Base-by-base conservation (phyloP, 805 yeast genomes). In the Yueomyces sinensis region DNA sequence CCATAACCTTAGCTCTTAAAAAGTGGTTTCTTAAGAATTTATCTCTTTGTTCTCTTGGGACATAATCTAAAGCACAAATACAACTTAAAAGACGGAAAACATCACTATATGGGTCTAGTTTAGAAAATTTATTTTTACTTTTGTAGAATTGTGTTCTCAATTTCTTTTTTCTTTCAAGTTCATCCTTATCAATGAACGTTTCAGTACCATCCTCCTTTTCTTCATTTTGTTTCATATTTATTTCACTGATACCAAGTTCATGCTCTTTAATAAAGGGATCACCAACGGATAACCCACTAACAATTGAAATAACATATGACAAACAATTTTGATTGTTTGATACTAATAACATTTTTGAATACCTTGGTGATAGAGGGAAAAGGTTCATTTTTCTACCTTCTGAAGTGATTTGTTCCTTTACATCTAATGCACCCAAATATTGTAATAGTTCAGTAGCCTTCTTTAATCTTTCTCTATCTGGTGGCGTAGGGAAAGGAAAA, bases 401-500 rank as follows among this genome's bases (percentile, higher is more conserved):
- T 0, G 72, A 76, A 0, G 97, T 86, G 22, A 91, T 68, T 5
- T 52, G 54, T 19, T 64, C 74, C 2, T 67, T 62, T 9, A 57
- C 55, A 27, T 59, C 60, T 40, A 91, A 58, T 0, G 97, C 98
- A 9, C 95, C 95, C 22, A 91, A 56, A 42, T 72, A 70, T 30
- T 71, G 67, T 37, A 91, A 63, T 13, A 84, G 50, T 37, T 66
- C 68, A 41, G 83, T 77, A 0, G 95, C 93, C 36, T 67, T 72
- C 2, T 53, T 55, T 29, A 91, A 60, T 24, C 79, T 62, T 0
- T 33, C 32, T 35, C 78, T 60, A 34, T 77, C 81, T 0, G 97
- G 96, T 2, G 95, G 82, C 0, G 97, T 87, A 4, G 97, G 95
- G 60, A 91, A 91, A 25, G 98, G 98, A 63, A 91, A 91, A 49